These are phyloP conservation scores for Xylaria sp. DNA, from an alignment of 2,329 filamentous ascomycete genomes.

Conservation along the genomic window DNA sequence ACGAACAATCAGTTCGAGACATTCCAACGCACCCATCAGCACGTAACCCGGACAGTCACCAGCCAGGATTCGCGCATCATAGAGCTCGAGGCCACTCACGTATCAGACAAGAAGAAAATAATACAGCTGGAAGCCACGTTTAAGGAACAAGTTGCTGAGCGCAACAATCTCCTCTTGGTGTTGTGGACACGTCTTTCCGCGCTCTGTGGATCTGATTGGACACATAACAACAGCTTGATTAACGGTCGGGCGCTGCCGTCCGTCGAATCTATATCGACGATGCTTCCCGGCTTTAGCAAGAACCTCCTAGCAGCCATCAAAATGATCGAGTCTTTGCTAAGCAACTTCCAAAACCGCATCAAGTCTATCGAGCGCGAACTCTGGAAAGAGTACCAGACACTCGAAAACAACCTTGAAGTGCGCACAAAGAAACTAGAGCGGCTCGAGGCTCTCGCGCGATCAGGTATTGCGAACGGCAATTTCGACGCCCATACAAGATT, in stretches of 20 bases:
- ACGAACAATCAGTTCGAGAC: slow-evolving; percentile 90
- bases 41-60: slow-evolving; percentile 84
- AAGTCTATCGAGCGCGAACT: slow-evolving; percentile 87
- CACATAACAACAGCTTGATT: slow-evolving; percentile 86
- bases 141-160: slow-evolving; percentile 87
- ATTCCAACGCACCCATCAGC: slow-evolving; percentile 85
- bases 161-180: slow-evolving; percentile 87
- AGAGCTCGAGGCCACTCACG: slow-evolving; percentile 84
- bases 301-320: slow-evolving; percentile 89
- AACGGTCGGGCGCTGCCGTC: slow-evolving; percentile 85
- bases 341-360: slow-evolving; percentile 81
- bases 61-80: slow-evolving; percentile 85
- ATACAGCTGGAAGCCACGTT: slow-evolving; percentile 79
- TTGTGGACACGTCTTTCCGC: slow-evolving; percentile 89
- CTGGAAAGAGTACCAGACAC: slow-evolving; percentile 87
- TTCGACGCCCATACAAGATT: slow-evolving; percentile 58
- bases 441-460: slow-evolving; percentile 81
- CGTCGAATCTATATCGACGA: slow-evolving; percentile 84
- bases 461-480: slow-evolving; percentile 64
- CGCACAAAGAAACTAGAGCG: slow-evolving; percentile 87
- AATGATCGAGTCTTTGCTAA: slow-evolving; percentile 82
- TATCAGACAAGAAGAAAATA: slow-evolving; percentile 80
- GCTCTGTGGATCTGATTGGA: slow-evolving; percentile 91
- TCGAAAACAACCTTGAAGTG: slow-evolving; percentile 82
- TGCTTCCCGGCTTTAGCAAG: slow-evolving; percentile 87